These are phyloP conservation scores for Peronospora farinosa DNA, from an alignment of 352 stramenopile species.

Conservation along the genomic window DNA sequence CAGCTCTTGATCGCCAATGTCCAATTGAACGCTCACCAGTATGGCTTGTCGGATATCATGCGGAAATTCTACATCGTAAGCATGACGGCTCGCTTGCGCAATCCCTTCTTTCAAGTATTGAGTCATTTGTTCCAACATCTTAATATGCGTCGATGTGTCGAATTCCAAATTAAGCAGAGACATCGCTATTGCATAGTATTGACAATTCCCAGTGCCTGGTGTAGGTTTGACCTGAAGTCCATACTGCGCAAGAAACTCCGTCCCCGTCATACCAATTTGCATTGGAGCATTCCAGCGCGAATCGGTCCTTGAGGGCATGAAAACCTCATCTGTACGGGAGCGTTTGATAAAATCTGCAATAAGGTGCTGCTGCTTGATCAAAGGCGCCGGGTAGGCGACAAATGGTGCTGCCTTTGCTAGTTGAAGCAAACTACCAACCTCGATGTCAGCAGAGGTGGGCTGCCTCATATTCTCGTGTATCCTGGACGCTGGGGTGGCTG, in stretches of 20 bases:
- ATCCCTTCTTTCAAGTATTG: slow-evolving; percentile 12
- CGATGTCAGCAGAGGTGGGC: background rate
- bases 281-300: slow-evolving; percentile 1
- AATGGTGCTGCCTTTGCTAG: slow-evolving; percentile 2
- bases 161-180: slow-evolving; percentile 6
- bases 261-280: slow-evolving; percentile 1
- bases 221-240: slow-evolving; percentile 6
- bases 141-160: slow-evolving; percentile 3
- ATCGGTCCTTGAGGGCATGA: slow-evolving; percentile 5
- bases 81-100: slow-evolving; percentile 3
- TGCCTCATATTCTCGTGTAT: background rate
- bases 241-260: slow-evolving; percentile 1
- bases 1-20: slow-evolving; percentile 5
- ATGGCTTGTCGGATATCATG: slow-evolving; percentile 19
- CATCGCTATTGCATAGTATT: slow-evolving; percentile 20
- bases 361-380: slow-evolving; percentile 4
- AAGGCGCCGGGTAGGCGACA: slow-evolving; percentile 1
- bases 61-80: slow-evolving; percentile 17
- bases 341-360: slow-evolving; percentile 4
- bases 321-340: background rate
- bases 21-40: slow-evolving; percentile 12
- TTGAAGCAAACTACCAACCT: background rate
- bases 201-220: slow-evolving; percentile 15
- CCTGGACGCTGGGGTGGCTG: background rate
- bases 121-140: slow-evolving; percentile 6